Percentiles rank a stretch among this genome's conserved stretches.
Evolutionary conservation across 306 rosid genomes (phyloP).

Genomic region (Castanopsis chinensis): DNA sequence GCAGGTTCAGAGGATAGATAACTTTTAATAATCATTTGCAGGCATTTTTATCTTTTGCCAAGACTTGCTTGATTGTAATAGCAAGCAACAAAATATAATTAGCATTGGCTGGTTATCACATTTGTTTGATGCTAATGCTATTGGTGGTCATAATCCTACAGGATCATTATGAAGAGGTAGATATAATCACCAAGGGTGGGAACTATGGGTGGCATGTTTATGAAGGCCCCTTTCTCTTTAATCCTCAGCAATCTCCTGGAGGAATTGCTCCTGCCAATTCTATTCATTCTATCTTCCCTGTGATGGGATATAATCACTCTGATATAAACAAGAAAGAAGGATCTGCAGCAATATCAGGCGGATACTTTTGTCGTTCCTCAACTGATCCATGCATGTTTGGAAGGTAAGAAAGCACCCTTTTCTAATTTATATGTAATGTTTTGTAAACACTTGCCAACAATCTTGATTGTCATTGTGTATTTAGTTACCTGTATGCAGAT

Average conservation of each 20-base stretch:
- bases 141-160: not conserved
- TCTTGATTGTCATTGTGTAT: not conserved
- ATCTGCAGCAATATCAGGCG: slow-evolving; percentile 34
- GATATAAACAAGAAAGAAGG: slow-evolving; percentile 13
- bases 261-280: slow-evolving; percentile 29
- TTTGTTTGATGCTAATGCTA: not conserved
- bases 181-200: slow-evolving; percentile 33
- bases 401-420: slow-evolving; percentile 17
- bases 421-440: not conserved
- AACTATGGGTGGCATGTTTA: slow-evolving; percentile 45
- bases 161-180: slow-evolving; percentile 42
- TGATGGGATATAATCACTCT: slow-evolving; percentile 36
- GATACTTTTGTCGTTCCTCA: slow-evolving; percentile 37
- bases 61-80: too few species aligned
- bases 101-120: too few species aligned
- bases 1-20: slow-evolving; percentile 15
- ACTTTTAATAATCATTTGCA: not conserved
- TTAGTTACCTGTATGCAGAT: slow-evolving; percentile 37
- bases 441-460: not conserved
- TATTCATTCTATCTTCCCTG: slow-evolving; percentile 30
- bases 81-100: too few species aligned
- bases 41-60: not conserved
- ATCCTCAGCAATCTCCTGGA: slow-evolving; percentile 20
- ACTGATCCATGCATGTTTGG: slow-evolving; percentile 46
- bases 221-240: slow-evolving; percentile 34